Conservation (phyloP, 805 yeast species). For the Brettanomyces sp. region DNA sequence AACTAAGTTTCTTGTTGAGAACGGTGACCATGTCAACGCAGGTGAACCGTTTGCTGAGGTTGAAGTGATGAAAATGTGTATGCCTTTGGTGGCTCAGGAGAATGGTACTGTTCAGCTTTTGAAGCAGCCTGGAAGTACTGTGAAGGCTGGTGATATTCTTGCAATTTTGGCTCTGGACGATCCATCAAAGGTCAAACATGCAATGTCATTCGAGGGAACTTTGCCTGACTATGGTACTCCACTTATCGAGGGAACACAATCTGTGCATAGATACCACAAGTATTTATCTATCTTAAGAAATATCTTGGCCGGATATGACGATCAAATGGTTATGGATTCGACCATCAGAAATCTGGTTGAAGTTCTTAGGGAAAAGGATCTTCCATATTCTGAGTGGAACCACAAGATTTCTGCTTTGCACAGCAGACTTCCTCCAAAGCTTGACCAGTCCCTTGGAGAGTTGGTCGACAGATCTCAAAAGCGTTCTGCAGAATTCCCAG, state of each 20-base stretch:
- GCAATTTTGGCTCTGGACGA: conserved; percentile 93
- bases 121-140: conserved; percentile 97
- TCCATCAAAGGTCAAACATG: conserved; percentile 95
- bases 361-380: conserved; percentile 65
- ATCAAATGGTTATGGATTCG: conserved; percentile 86
- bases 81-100: conserved; percentile 93
- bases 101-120: conserved; percentile 86
- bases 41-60: conserved; percentile 98
- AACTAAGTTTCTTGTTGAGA: conserved; percentile 86
- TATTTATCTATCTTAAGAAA: conserved; percentile 56
- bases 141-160: conserved; percentile 92
- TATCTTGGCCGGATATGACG: conserved; percentile 86
- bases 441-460: conserved; percentile 58
- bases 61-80: conserved; percentile 99
- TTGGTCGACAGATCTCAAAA: conserved; percentile 58
- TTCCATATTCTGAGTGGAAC: conserved; percentile 92
- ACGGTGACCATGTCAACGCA: conserved; percentile 83
- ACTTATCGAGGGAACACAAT: conserved; percentile 70
- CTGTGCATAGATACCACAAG: conserved; percentile 62
- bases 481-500: conserved; percentile 83
- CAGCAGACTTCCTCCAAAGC: conserved; percentile 72
- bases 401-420: conserved; percentile 83
- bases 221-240: conserved; percentile 86
- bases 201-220: conserved; percentile 89
- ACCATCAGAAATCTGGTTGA: conserved; percentile 67